Evolutionary conservation across 1,284 basidiomycete genomes (phyloP), one percentile per base, ranked within the genome.

Genomic region (Cryptococcus deneoformans): DNA sequence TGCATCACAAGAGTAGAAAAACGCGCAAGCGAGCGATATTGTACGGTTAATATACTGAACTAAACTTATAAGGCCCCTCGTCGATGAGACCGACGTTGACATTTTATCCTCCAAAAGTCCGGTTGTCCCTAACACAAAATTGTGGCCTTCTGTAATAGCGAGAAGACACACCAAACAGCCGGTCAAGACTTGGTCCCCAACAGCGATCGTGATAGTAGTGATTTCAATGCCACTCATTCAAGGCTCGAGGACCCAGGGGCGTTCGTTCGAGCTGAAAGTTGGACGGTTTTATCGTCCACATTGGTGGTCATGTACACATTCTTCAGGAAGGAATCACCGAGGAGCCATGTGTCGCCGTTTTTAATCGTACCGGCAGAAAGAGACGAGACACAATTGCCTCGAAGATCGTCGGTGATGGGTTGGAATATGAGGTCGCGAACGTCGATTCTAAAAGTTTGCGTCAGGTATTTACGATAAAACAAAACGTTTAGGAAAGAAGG

Each of bases 351-450:
- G 24, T 79, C 82, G 34, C 82, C 81, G 56, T 82, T 83, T 51
- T 83, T 86, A 48, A 89, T 79, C 46, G 60, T 73, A 12, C 87
- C 88, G 7, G 86, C 77, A 9, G 83, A 82, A 71, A 94, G 88
- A 14, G 89, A 87, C 46, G 86, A 87, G 12, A 85, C 71, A 71
- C 92, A 94, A 56, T 85, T 82, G 39, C 88, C 88, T 8, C 75
- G 77, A 37, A 85, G 84, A 69, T 91, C 71, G 63, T 81, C 82
- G 39, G 76, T 57, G 70, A 89, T 77, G 46, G 89, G 88, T 12
- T 83, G 70, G 76, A 90, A 85, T 5, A 86, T 81, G 59, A 94
- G 77, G 72, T 93, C 90, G 5, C 69, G 53, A 16, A 53, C 57
- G 53, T 65, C 61, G 43, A 63, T 62, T 46, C 56, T 64, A 47